Base-by-base conservation (phyloP, 768 basidiomycete species). In the Lactifluus subvellereus region DNA sequence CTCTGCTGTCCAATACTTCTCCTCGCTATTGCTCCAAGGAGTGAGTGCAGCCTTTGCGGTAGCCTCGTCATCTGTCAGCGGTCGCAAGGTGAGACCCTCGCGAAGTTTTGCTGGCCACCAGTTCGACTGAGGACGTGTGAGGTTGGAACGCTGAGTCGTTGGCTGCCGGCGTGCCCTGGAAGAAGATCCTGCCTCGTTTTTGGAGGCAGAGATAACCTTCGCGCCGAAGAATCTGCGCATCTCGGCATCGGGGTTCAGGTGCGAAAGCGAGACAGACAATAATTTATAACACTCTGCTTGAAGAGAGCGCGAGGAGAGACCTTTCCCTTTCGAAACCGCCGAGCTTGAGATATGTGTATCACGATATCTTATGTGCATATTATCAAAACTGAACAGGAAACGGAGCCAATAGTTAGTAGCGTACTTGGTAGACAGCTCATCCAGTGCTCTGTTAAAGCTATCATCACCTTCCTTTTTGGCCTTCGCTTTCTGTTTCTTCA, bases 211-310 rank as follows among this genome's bases (percentile, higher is more conserved):
- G 9, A 98, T 82, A 61, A 97, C 94, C 69, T 87, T 90, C 20
- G 91, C 82, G 2, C 96, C 96, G 71, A 99, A 99, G 80, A 98
- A 96, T 66, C 86, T 88, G 59, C 89, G 86, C 75, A 98, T 83
- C 71, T 99, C 97, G 0, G 88, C 88, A 62, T 96, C 94, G 11
- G 86, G 80, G 66, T 98, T 94, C 16, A 99, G 84, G 68, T 92
- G 81, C 45, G 87, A 77, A 1, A 87, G 78, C 0, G 91, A 92
- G n/a, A 96, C 86, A 0, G 89, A 77, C 20, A 96, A 79, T 1
- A 97, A 82, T 52, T 81, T 72, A 22, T 11, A 81, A 72, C 57
- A 84, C 71, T 22, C 76, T 72, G 40, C 74, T 72, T 45, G 72
- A 71, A 65, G 66, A 62, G 66, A 70, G 53, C 43, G 69, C 6